Evolutionary conservation across 1,139 yeast species (phyloP).

Genomic region (Geotrichum candidum): DNA sequence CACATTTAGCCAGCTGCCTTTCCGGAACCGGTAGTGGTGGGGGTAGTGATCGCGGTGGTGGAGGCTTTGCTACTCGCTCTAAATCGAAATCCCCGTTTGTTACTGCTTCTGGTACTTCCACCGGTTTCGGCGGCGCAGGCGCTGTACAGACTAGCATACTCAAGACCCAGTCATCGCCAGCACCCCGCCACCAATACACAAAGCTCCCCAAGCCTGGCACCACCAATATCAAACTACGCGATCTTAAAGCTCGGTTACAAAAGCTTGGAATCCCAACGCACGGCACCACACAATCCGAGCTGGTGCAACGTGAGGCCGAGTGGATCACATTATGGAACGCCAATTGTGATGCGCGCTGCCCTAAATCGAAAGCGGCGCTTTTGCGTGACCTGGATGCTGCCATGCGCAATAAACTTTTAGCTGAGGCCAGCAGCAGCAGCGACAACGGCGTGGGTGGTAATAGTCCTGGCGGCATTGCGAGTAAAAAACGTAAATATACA

Average conservation of each 20-base stretch:
- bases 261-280: conserved; percentile 50
- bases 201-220: conserved; percentile 39
- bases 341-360: conserved; percentile 69
- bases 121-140: background rate
- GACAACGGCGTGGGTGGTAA: conserved; percentile 21
- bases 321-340: conserved; percentile 78
- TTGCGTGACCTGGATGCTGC: conserved; percentile 62
- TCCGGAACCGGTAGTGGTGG: background rate
- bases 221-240: conserved; percentile 48
- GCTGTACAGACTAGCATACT: background rate
- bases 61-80: background rate
- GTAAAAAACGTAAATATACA: conserved; percentile 22
- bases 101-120: conserved; percentile 5
- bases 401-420: conserved; percentile 37
- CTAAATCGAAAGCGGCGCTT: conserved; percentile 52
- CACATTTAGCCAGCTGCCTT: conserved; percentile 70
- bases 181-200: background rate
- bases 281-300: conserved; percentile 49
- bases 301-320: conserved; percentile 71
- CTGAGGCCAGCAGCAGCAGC: conserved; percentile 23
- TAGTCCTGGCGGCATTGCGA: conserved; percentile 21
- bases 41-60: background rate
- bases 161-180: conserved; percentile 3
- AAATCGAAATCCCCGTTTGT: too few species aligned
- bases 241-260: conserved; percentile 48